Conservation (phyloP, 768 basidiomycete genomes). For the Nidula microcarpa region DNA sequence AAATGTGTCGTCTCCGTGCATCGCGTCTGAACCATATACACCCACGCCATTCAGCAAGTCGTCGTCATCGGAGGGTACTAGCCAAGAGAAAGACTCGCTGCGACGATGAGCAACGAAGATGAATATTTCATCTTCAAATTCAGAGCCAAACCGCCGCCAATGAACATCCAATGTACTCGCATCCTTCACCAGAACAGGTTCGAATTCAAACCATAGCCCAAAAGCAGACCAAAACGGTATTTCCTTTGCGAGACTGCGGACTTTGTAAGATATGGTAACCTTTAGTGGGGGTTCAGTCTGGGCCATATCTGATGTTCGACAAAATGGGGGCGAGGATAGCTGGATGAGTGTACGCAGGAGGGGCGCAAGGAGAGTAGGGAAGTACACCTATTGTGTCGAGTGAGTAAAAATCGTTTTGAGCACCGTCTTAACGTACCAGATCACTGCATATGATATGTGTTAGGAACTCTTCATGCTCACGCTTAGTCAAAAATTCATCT, state of each 20-base stretch:
- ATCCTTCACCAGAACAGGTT: slow-evolving; percentile 44
- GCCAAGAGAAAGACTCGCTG: slow-evolving; percentile 56
- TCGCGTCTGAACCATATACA: slow-evolving; percentile 33
- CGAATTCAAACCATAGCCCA: slow-evolving; percentile 72
- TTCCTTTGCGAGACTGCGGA: slow-evolving; percentile 72
- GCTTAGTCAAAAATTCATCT: slow-evolving; percentile 25
- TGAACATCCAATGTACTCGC: slow-evolving; percentile 3
- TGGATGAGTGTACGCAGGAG: slow-evolving; percentile 73
- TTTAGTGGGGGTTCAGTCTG: slow-evolving; percentile 16
- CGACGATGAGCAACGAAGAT: slow-evolving; percentile 62
- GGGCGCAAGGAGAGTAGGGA: slow-evolving; percentile 76
- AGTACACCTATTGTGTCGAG: slow-evolving; percentile 61
- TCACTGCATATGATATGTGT: slow-evolving; percentile 84
- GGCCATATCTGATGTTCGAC: not conserved
- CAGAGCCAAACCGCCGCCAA: slow-evolving; percentile 42
- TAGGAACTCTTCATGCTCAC: slow-evolving; percentile 14
- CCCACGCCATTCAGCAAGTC: slow-evolving; percentile 60
- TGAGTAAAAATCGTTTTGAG: not conserved
- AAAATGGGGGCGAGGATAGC: slow-evolving; percentile 43
- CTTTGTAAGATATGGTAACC: slow-evolving; percentile 72
- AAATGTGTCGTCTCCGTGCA: slow-evolving; percentile 67
- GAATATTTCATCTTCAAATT: slow-evolving; percentile 45
- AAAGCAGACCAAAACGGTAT: slow-evolving; percentile 77
- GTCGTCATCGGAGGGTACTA: slow-evolving; percentile 43
- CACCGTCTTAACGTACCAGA: slow-evolving; percentile 49